Conservation (phyloP, 2,329 filamentous ascomycete species). For the Fusarium siculi region DNA sequence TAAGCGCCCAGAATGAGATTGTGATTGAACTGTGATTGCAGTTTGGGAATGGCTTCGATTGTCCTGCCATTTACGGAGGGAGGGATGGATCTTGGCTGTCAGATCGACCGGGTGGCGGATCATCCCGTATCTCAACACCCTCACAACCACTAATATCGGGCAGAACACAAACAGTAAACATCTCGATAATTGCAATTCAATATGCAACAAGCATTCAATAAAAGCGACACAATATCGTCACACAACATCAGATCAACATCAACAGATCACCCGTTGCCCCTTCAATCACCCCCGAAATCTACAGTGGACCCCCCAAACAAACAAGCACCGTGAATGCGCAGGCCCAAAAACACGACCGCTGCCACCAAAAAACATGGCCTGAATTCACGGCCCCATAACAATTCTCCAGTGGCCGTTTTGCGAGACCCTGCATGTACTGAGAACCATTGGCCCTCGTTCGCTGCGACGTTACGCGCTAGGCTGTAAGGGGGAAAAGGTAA, state of each 20-base stretch:
- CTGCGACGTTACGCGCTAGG: conserved; percentile 49
- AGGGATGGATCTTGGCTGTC: neutral
- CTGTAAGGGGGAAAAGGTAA: conserved; percentile 57
- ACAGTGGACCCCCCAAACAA: conserved; percentile 23
- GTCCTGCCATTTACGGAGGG: neutral
- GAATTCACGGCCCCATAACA: conserved; percentile 39
- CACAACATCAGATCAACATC: neutral
- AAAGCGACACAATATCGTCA: neutral
- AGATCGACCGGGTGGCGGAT: neutral
- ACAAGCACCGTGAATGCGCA: conserved; percentile 34
- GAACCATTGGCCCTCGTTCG: conserved; percentile 44
- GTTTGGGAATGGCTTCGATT: neutral
- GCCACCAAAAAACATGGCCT: conserved; percentile 29
- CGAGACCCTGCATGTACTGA: conserved; percentile 31
- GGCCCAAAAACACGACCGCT: conserved; percentile 7
- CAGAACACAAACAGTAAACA: neutral
- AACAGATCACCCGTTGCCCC: conserved; percentile 27
- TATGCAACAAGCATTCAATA: neutral
- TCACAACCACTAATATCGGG: neutral
- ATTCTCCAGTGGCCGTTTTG: conserved; percentile 31
- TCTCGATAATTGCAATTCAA: neutral
- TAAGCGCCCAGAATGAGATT: neutral
- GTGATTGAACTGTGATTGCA: neutral
- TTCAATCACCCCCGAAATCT: conserved; percentile 21
- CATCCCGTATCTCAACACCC: neutral